Percentiles rank a stretch among this genome's conserved stretches.
phyloP scores from a whole-genome alignment of 163 green algal species.

The Coccomyxa subellipsoidea region DNA sequence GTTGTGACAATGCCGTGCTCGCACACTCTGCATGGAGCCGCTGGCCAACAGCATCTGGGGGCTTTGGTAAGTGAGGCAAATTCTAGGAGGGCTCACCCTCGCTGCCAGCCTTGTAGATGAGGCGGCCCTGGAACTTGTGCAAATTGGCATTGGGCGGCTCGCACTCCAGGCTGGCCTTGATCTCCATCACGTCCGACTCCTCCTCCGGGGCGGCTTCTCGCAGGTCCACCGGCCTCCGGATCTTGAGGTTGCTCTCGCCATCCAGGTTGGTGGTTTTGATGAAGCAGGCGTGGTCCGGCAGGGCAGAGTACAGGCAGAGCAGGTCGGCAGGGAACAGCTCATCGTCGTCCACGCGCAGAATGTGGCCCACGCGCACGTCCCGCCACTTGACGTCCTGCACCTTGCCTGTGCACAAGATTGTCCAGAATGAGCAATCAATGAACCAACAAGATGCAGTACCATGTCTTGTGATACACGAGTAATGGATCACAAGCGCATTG shows the following conservation, averaged over 20 bases:
- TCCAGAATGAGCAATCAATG: too few relatives aligned
- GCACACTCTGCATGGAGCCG: too few relatives aligned
- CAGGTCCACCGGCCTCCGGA: constrained; percentile 37
- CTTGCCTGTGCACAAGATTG: constrained; percentile 27
- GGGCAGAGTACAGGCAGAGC: constrained; percentile 58
- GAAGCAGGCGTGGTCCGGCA: constrained; percentile 67
- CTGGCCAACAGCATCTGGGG: too few relatives aligned
- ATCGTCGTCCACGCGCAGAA: constrained; percentile 54
- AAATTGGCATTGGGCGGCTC: constrained; percentile 71
- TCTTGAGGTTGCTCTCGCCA: constrained; percentile 82
- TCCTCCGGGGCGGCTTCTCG: not conserved
- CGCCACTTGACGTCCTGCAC: constrained; percentile 54
- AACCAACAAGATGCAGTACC: too few relatives aligned
- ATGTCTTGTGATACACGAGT: too few relatives aligned
- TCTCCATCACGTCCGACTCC: constrained; percentile 8
- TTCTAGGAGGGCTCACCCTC: not conserved
- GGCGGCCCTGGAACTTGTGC: constrained; percentile 65
- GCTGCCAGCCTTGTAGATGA: constrained; percentile 10
- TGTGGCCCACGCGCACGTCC: constrained; percentile 56
- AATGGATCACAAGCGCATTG: too few relatives aligned
- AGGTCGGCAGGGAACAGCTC: constrained; percentile 88
- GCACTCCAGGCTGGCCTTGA: constrained; percentile 38
- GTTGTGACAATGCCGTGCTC: too few relatives aligned
- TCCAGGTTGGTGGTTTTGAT: constrained; percentile 88
- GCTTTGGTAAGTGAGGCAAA: too few relatives aligned